Percentiles rank a stretch among this genome's conserved stretches.
These are phyloP conservation scores for Pilatotrama ljubarskyi DNA, from an alignment of 768 basidiomycete genomes.

Conservation along the genomic window DNA sequence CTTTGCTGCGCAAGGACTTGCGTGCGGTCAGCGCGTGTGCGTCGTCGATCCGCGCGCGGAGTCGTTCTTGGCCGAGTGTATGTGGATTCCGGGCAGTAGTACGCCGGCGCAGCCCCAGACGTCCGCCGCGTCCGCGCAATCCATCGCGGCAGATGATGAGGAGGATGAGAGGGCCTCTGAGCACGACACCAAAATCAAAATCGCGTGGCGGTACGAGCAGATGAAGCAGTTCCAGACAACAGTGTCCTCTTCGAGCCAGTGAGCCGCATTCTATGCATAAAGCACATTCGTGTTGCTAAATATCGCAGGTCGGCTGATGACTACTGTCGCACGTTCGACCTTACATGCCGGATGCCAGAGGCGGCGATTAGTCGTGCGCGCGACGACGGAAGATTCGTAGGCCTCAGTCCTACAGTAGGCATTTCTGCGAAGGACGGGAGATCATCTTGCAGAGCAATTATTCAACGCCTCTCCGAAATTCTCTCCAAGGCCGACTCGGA, in stretches of 20 bases:
- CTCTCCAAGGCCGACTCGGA: constrained; percentile 7
- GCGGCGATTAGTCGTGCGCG: constrained; percentile 48
- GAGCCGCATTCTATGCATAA: constrained; percentile 35
- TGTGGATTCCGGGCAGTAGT: constrained; percentile 66
- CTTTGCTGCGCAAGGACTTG: constrained; percentile 85
- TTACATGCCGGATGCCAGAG: constrained; percentile 61
- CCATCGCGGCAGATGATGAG: constrained; percentile 42
- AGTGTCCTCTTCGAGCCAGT: constrained; percentile 50
- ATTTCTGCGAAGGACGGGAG: constrained; percentile 16
- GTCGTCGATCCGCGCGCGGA: constrained; percentile 62
- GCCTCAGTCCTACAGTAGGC: constrained; percentile 22
- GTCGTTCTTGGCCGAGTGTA: constrained; percentile 66
- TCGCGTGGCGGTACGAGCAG: constrained; percentile 96
- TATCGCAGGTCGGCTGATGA: constrained; percentile 50
- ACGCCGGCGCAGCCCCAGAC: not conserved
- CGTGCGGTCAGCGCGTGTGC: constrained; percentile 64
- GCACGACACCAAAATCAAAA: constrained; percentile 71
- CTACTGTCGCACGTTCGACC: constrained; percentile 72
- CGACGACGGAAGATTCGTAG: constrained; percentile 39
- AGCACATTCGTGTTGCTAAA: constrained; percentile 2
- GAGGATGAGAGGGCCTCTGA: constrained; percentile 37
- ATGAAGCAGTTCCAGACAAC: constrained; percentile 94
- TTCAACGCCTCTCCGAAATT: constrained; percentile 12
- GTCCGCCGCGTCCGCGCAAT: not conserved
- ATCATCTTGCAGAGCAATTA: constrained; percentile 9